A percentile compares a stretch with the other conserved stretches of the same genome.
These are phyloP conservation scores for Phyllosticta citrichinensis DNA, from an alignment of 2,329 filamentous ascomycete species.

Conservation along the genomic window DNA sequence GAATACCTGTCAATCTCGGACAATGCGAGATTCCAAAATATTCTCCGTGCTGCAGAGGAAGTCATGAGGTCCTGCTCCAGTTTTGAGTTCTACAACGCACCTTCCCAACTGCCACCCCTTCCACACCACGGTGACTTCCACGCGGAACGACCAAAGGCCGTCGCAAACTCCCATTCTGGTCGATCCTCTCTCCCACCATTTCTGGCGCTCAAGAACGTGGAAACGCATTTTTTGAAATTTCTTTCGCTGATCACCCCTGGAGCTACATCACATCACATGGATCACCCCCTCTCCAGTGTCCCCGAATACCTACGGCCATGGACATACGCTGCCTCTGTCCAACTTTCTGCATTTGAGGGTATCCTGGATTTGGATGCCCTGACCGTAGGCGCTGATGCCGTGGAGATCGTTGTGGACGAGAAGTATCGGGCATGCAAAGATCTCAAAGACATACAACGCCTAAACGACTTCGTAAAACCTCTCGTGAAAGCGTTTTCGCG, in stretches of 20 bases:
- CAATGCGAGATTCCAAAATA: slow-evolving; percentile 45
- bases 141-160: background rate
- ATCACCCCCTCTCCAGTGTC: slow-evolving; percentile 52
- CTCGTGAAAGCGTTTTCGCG: slow-evolving; percentile 7
- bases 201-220: slow-evolving; percentile 56
- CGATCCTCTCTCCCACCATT: slow-evolving; percentile 44
- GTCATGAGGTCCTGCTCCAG: slow-evolving; percentile 60
- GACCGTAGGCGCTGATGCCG: slow-evolving; percentile 57
- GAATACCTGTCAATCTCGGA: slow-evolving; percentile 48
- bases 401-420: slow-evolving; percentile 43
- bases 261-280: slow-evolving; percentile 47
- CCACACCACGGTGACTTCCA: background rate
- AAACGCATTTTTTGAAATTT: slow-evolving; percentile 61
- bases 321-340: slow-evolving; percentile 57
- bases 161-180: background rate
- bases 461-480: slow-evolving; percentile 19
- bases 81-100: slow-evolving; percentile 61
- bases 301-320: slow-evolving; percentile 51
- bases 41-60: slow-evolving; percentile 47
- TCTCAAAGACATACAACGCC: slow-evolving; percentile 49
- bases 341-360: slow-evolving; percentile 44
- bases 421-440: slow-evolving; percentile 8
- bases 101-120: background rate
- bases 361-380: slow-evolving; percentile 51
- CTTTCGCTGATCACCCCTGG: slow-evolving; percentile 50